Base-by-base conservation (phyloP, 1,139 yeast genomes). In the Kodamaea anthophila region DNA sequence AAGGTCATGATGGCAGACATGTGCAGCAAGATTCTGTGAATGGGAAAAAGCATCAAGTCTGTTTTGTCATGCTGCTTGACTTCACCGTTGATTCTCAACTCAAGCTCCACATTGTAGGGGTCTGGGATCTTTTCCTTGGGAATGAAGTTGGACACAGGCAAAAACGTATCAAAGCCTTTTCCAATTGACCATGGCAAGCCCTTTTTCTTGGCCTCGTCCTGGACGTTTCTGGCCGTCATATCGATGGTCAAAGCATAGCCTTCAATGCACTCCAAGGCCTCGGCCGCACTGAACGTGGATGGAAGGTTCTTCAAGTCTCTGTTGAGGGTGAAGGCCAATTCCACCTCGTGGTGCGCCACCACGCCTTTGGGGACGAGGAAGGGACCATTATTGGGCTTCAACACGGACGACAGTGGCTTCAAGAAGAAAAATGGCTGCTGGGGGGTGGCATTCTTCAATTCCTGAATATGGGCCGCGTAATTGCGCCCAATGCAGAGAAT, bases 151-250 rank as follows among this genome's bases (percentile, higher is more conserved):
- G 94, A 79, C 13, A 91, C 58, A 2, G 98, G 98, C 51, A 85
- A 66, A 54, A 91, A 91, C 0, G 98, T 91, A 51, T 91, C 98
- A 52, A 87, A 91, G 0, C 98, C 98, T 55, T 91, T 93, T 22
- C 93, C 95, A 43, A 88, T 85, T 4, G 93, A 62, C 99, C 99
- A 91, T 9, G 98, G 98, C 34, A 91, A 68, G 2, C 98, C 97
- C 55, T 86, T 86, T 60, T 71, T 74, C 58, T 91, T 93, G 29
- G 96, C 96, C 49, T 81, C 96, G 47, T 83, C 88, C 58, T 91
- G 99, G 19, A 91, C 94, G 49, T 88, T 87, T 53, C 98, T 73
- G 0, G 96, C 98, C 6, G 98, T 91, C 70, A 91, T 70, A 53
- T 91, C 98, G 32, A 91, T 72, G 1, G 96, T 87, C 40, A 93